Evolutionary conservation across 1,284 basidiomycete genomes (phyloP), one percentile per base, ranked within the genome.

Genomic region (Ustilago vetiveriae): DNA sequence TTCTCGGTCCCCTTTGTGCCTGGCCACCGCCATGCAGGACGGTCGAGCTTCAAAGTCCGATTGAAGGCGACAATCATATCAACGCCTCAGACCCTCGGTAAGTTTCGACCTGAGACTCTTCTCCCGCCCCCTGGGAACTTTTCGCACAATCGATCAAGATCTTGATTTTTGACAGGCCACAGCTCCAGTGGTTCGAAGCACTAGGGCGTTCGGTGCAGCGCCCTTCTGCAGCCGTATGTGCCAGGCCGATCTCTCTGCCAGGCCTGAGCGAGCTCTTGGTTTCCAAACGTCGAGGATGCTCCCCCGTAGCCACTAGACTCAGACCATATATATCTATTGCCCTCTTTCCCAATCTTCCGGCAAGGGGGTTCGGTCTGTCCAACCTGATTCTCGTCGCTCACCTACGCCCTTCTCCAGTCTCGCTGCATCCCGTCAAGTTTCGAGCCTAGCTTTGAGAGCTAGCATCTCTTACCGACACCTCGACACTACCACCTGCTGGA

Each of bases 401-500:
- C n/a, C n/a, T n/a, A n/a, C n/a, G n/a, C n/a, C n/a, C n/a, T n/a
- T n/a, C n/a, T n/a, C n/a, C n/a, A n/a, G n/a, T n/a, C n/a, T n/a
- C n/a, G n/a, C n/a, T n/a, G n/a, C n/a, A n/a, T n/a, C n/a, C n/a
- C 27, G 6, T 29, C 27, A 7, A 29, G 13, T 29, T 29, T 45
- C 43, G 43, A 45, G n/a, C 46, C 27, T 46, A 47, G 43, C 45
- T 19, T 32, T 38, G 49, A 64, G 60, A 64, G 38, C 60, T 64
- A 54, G 60, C 32, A 49, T 45, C 53, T 64, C 60, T 27, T 41
- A 48, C 37, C 14, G 27, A 22, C 29, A 42, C 17, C 35, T 35
- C 30, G 21, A 22, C 50, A 23, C 13, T 21, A 6, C n/a, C n/a
- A n/a, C 62, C 62, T 65, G 55, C 62, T 32, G 62, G 62, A 40